Conservation (phyloP, 2,329 filamentous ascomycete species). For the Calonectria crousiana region DNA sequence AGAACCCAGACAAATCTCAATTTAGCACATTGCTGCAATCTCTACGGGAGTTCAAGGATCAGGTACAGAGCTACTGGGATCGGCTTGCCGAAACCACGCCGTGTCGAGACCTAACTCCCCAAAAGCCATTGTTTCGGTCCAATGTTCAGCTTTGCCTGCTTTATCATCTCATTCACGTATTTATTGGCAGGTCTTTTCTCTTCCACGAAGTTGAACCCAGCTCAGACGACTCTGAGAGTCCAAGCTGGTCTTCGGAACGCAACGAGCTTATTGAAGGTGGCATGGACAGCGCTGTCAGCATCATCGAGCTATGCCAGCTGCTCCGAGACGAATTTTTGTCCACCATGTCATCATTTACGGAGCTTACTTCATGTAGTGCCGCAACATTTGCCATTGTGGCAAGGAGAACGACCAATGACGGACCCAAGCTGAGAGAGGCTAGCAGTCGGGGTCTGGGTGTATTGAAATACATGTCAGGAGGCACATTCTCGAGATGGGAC, state of each 20-base stretch:
- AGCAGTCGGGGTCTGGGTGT: neutral
- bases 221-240: neutral
- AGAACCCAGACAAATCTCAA: slow-evolving; percentile 1
- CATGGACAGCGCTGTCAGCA: neutral
- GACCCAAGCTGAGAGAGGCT: neutral
- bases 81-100: slow-evolving; percentile 47
- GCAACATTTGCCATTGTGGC: neutral
- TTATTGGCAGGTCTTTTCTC: slow-evolving; percentile 63
- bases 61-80: slow-evolving; percentile 50
- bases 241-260: neutral
- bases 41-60: neutral
- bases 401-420: neutral
- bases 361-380: neutral
- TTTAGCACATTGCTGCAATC: neutral
- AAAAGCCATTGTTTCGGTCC: slow-evolving; percentile 56
- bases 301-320: neutral
- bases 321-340: neutral
- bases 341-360: neutral
- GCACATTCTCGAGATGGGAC: neutral
- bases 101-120: slow-evolving; percentile 52
- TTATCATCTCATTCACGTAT: slow-evolving; percentile 65
- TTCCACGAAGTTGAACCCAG: neutral
- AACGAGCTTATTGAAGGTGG: neutral
- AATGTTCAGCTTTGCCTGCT: slow-evolving; percentile 64
- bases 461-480: neutral